Conservation (phyloP, 768 basidiomycete species). For the Grammothele lineata region DNA sequence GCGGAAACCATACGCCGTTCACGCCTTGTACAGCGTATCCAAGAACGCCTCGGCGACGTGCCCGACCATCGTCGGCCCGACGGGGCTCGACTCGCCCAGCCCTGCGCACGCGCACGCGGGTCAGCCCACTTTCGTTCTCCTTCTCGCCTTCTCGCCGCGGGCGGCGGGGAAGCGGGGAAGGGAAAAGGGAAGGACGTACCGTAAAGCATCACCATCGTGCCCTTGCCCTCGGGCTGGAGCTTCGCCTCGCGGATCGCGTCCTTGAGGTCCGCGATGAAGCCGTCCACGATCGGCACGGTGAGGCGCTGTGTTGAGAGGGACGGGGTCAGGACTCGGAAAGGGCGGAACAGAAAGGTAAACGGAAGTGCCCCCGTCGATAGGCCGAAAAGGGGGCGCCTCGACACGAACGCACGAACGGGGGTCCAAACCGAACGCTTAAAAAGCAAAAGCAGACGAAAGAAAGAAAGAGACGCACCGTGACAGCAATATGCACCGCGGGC, state of each 20-base stretch:
- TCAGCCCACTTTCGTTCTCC: slow-evolving; percentile 6
- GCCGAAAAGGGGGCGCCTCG: no score
- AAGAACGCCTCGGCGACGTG: slow-evolving; percentile 76
- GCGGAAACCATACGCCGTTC: slow-evolving; percentile 7
- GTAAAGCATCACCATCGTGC: slow-evolving; percentile 89
- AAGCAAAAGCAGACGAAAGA: background rate
- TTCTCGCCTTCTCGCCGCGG: background rate
- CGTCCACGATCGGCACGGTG: slow-evolving; percentile 72
- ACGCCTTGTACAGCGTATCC: slow-evolving; percentile 81
- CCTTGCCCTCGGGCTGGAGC: slow-evolving; percentile 58
- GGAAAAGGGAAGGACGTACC: slow-evolving; percentile 63
- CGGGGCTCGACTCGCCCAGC: slow-evolving; percentile 75
- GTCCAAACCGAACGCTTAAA: no score
- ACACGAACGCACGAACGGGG: no score
- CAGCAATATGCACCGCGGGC: slow-evolving; percentile 87
- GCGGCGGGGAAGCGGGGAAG: background rate
- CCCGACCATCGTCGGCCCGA: slow-evolving; percentile 77
- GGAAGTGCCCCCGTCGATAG: no score
- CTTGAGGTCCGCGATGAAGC: slow-evolving; percentile 81
- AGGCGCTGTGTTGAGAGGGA: slow-evolving; percentile 67
- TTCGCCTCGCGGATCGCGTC: slow-evolving; percentile 73
- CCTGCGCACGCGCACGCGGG: slow-evolving; percentile 39
- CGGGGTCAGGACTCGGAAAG: background rate
- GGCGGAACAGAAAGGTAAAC: background rate
- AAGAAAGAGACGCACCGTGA: slow-evolving; percentile 78